Evolutionary conservation across 1,139 yeast species (phyloP).

Genomic region (Hemisphaericaspora lyxosophila): DNA sequence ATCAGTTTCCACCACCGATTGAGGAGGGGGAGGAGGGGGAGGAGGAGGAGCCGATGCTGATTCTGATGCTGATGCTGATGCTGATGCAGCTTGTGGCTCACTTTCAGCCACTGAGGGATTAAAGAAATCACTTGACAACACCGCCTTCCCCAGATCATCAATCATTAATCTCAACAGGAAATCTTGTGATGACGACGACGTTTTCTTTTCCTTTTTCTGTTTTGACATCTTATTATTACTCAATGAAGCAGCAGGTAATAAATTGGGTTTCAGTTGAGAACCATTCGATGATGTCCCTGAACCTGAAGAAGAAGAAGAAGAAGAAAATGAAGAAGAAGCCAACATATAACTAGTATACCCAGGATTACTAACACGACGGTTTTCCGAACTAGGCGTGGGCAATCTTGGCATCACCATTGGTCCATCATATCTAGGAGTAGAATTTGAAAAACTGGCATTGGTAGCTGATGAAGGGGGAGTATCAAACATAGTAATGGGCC

Average conservation of each 20-base stretch:
- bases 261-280: slow-evolving; percentile 17
- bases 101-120: slow-evolving; percentile 1
- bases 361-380: neutral
- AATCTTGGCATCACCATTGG: neutral
- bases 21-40: too few relatives aligned
- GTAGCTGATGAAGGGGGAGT: slow-evolving; percentile 19
- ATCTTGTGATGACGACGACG: slow-evolving; percentile 17
- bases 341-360: too few relatives aligned
- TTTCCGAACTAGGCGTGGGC: neutral
- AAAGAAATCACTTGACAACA: slow-evolving; percentile 28
- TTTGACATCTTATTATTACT: slow-evolving; percentile 1
- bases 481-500: slow-evolving; percentile 11
- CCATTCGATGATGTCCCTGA: neutral
- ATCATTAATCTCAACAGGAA: slow-evolving; percentile 39
- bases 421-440: neutral
- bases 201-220: neutral
- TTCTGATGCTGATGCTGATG: slow-evolving; percentile 6
- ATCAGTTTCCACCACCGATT: neutral
- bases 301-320: neutral
- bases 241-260: slow-evolving; percentile 34
- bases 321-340: too few relatives aligned
- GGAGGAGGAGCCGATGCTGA: too few relatives aligned
- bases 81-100: slow-evolving; percentile 2
- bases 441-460: slow-evolving; percentile 4
- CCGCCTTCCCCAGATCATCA: slow-evolving; percentile 49